Evolutionary conservation across 73 alveolate species (phyloP), one percentile per base, ranked within the genome.

Genomic region (Breviolum minutum): DNA sequence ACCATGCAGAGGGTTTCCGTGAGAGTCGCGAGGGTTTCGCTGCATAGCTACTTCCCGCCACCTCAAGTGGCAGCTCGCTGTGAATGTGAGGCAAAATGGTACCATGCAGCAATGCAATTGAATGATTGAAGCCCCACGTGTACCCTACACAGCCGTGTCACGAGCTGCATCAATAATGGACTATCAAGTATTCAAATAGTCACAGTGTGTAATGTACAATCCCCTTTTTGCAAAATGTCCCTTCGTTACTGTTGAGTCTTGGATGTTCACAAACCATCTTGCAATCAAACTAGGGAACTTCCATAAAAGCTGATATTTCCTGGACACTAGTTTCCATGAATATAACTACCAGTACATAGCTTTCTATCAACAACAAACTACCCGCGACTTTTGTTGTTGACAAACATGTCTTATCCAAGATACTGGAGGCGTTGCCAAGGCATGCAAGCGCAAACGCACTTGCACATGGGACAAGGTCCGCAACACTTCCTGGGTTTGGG

Each of bases 381-480:
- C 77, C 77, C 6, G 24, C 77, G 4, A 14, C 40, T 24, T 14
- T 14, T 73, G n/a, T 40, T 40, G 54, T 40, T 40, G n/a, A 24
- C 54, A 40, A 0, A 40, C 0, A 40, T 2, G 54, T 40, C 54
- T 2, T 40, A 40, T 40, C 54, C 79, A 62, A 62, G 94, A 7
- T 13, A 27, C 94, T 19, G 94, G 94, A 0, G 94, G 94, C 13
- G 94, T 63, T 8, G 94, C 94, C 63, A 85, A 29, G 63, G 94
- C 79, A n/a, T 85, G 94, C 27, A 85, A 32, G 9, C 94, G 94
- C 94, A 85, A 62, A 9, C 94, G 94, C 94, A 85, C 79, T 62
- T 85, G 94, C 79, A 85, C 76, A 63, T 63, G 94, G 16, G 94
- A 27, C 77, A 85, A 24, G 71, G 76, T 83, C 61, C 92, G 77